These are phyloP conservation scores for Nicotiana otophora DNA, from an alignment of 257 asterid genomes.

Conservation along the genomic window DNA sequence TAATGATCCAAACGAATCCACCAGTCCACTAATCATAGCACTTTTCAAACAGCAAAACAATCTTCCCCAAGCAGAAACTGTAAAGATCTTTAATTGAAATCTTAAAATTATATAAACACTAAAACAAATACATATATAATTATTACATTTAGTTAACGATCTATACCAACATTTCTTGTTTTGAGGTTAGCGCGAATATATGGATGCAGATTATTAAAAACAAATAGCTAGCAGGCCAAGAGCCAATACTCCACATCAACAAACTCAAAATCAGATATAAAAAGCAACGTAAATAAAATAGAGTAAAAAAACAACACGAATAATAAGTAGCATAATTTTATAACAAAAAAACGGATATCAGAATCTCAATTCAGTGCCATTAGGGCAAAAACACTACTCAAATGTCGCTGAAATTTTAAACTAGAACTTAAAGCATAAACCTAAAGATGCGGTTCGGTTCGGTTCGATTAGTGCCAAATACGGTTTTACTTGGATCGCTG, in stretches of 20 bases:
- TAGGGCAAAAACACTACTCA: background rate
- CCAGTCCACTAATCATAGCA: background rate
- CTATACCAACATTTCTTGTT: background rate
- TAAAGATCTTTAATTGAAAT: background rate
- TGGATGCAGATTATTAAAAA: background rate
- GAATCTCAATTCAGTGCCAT: background rate
- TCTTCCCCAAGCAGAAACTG: background rate
- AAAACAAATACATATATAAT: background rate
- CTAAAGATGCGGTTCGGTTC: background rate
- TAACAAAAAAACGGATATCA: background rate
- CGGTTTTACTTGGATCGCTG: slow-evolving; percentile 44
- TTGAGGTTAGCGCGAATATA: background rate
- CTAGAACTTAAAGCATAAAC: background rate
- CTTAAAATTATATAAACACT: background rate
- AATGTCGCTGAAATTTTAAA: background rate
- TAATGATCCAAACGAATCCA: background rate
- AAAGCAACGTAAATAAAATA: background rate
- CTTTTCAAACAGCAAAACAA: background rate
- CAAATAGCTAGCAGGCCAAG: background rate
- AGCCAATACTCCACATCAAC: no score
- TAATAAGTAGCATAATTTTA: background rate
- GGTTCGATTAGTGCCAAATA: background rate
- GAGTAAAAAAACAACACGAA: background rate
- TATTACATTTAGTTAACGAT: background rate
- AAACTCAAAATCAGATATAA: background rate